Percentiles rank a stretch among this genome's conserved stretches.
Evolutionary conservation across 2,329 filamentous ascomycete genomes (phyloP).

Genomic region (Fusarium verrucosum): DNA sequence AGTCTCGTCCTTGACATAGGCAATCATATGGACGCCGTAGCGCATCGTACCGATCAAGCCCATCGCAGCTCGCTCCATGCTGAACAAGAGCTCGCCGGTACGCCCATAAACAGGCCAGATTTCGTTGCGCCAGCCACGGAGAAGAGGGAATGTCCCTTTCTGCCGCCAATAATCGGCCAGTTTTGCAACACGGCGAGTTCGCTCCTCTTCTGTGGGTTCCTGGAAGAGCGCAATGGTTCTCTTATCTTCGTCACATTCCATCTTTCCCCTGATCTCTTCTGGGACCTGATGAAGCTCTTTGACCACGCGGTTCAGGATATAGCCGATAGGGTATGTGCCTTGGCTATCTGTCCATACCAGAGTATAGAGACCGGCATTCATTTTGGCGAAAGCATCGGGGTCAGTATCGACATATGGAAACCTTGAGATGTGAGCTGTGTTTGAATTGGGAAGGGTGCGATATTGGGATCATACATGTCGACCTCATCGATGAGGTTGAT

Average conservation of each 20-base stretch:
- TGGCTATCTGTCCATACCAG: constrained; percentile 69
- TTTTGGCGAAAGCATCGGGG: constrained; percentile 62
- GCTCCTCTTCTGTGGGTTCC: constrained; percentile 66
- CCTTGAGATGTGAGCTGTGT: constrained; percentile 53
- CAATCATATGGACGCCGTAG: constrained; percentile 85
- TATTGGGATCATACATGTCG: constrained; percentile 35
- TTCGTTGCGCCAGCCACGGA: constrained; percentile 84
- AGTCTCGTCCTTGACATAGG: constrained; percentile 63
- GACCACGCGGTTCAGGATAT: constrained; percentile 63
- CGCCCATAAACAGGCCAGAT: constrained; percentile 79
- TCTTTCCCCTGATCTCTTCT: constrained; percentile 61
- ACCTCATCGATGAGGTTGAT: constrained; percentile 42
- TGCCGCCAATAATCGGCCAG: constrained; percentile 74
- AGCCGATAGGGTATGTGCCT: constrained; percentile 72
- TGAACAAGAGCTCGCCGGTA: constrained; percentile 71
- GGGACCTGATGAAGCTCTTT: constrained; percentile 60
- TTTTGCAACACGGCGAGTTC: constrained; percentile 64
- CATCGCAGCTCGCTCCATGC: constrained; percentile 78
- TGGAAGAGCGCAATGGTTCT: constrained; percentile 72
- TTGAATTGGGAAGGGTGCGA: neutral
- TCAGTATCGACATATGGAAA: constrained; percentile 80
- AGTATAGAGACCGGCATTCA: constrained; percentile 72
- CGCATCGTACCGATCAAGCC: constrained; percentile 78
- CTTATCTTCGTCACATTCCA: constrained; percentile 67
- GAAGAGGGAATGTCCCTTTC: constrained; percentile 75